Evolutionary conservation across 352 stramenopile species (phyloP).

Genomic region (Phytophthora crassamura): DNA sequence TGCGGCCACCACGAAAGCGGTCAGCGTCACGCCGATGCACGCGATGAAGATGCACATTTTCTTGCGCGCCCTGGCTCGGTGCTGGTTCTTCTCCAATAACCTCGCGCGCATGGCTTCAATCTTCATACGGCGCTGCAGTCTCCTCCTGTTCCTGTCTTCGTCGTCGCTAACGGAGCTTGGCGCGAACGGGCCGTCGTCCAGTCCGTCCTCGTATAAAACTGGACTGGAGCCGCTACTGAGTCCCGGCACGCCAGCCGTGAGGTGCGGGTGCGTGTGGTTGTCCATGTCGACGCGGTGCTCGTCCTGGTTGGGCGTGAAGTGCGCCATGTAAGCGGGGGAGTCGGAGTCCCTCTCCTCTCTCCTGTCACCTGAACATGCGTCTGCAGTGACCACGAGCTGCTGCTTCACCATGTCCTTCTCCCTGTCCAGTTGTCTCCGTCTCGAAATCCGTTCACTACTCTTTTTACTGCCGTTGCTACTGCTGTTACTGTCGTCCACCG

Average conservation of each 20-base stretch:
- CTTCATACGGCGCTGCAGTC: constrained; percentile 60
- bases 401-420: constrained; percentile 1
- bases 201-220: constrained; percentile 15
- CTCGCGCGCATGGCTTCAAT: constrained; percentile 66
- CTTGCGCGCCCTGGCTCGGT: constrained; percentile 57
- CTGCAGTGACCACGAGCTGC: not conserved
- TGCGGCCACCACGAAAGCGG: constrained; percentile 64
- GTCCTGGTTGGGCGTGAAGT: constrained; percentile 38
- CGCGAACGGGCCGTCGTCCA: constrained; percentile 24
- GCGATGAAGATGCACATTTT: constrained; percentile 68
- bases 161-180: constrained; percentile 39
- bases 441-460: constrained; percentile 12
- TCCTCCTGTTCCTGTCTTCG: constrained; percentile 51
- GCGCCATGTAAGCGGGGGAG: constrained; percentile 33
- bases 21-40: constrained; percentile 65
- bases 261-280: constrained; percentile 13
- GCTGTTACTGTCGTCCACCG: constrained; percentile 22
- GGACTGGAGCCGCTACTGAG: constrained; percentile 22
- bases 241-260: constrained; percentile 16
- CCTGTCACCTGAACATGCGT: constrained; percentile 13
- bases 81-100: constrained; percentile 61
- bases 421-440: constrained; percentile 6
- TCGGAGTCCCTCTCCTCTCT: constrained; percentile 17
- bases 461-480: constrained; percentile 30
- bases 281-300: constrained; percentile 35